Evolutionary conservation across 768 basidiomycete genomes (phyloP).

Genomic region (Dacryopinax spathularia): DNA sequence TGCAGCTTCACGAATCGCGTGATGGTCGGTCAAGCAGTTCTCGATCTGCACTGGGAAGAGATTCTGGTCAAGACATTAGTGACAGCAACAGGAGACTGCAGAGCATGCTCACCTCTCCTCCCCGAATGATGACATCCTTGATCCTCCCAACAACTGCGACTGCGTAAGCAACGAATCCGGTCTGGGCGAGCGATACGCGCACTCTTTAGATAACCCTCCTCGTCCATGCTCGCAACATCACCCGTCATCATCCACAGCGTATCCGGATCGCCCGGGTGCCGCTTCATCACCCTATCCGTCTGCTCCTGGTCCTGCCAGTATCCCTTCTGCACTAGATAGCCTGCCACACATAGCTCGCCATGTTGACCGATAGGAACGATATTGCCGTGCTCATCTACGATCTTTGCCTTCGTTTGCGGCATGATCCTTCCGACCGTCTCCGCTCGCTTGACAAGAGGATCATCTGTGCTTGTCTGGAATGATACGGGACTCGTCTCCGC

Average conservation of each 20-base stretch:
- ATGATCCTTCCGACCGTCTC: constrained; percentile 68
- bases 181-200: constrained; percentile 14
- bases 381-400: constrained; percentile 44
- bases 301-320: constrained; percentile 60
- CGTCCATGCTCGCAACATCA: constrained; percentile 67
- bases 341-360: constrained; percentile 59
- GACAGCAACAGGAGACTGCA: not conserved
- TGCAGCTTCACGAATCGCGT: constrained; percentile 53
- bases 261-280: constrained; percentile 18
- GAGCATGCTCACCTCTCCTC: constrained; percentile 47
- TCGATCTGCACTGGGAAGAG: constrained; percentile 77
- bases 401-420: constrained; percentile 64
- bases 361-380: constrained; percentile 53
- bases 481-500: constrained; percentile 76
- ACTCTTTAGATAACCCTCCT: constrained; percentile 66
- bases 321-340: constrained; percentile 73
- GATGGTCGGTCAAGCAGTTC: constrained; percentile 46
- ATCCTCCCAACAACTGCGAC: constrained; percentile 57
- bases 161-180: not conserved
- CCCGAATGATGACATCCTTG: constrained; percentile 79
- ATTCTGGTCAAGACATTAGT: constrained; percentile 33
- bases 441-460: constrained; percentile 57
- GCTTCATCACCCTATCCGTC: constrained; percentile 44
- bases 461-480: constrained; percentile 59
- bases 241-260: constrained; percentile 70